These are phyloP conservation scores for Fonsecaea multimorphosa DNA, from an alignment of 2,329 filamentous ascomycete genomes.

Conservation along the genomic window DNA sequence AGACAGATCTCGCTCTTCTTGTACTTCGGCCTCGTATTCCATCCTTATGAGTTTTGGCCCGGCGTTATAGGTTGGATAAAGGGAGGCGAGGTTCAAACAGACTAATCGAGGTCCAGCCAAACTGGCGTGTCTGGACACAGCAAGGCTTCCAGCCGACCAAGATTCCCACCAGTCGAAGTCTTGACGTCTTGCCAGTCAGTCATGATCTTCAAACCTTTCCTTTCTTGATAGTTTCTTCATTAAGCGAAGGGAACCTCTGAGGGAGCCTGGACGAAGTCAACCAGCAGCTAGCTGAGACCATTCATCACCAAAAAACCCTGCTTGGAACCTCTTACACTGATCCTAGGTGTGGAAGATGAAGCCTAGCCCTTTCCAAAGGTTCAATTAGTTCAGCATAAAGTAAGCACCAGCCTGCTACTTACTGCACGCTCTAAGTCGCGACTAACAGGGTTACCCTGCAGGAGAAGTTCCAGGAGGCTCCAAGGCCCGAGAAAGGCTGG, in stretches of 20 bases:
- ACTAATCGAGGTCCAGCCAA: slow-evolving; percentile 6
- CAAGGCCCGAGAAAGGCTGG: neutral
- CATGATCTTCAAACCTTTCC: neutral
- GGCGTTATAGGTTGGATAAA: slow-evolving; percentile 5
- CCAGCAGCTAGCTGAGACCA: neutral
- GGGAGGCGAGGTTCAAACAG: neutral
- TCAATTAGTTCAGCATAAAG: neutral
- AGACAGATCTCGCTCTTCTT: slow-evolving; percentile 7
- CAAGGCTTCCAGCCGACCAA: neutral
- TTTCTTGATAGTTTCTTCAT: neutral
- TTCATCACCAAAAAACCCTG: neutral
- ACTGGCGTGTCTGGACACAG: neutral
- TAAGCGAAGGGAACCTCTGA: neutral
- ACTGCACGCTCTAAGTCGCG: neutral
- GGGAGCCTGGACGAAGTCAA: neutral
- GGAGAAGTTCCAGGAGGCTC: neutral
- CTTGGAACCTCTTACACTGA: neutral
- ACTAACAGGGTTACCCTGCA: neutral
- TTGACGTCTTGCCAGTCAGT: neutral
- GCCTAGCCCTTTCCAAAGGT: neutral
- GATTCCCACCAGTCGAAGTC: neutral
- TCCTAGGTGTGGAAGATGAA: neutral
- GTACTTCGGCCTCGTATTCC: slow-evolving; percentile 6
- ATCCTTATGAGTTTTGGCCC: slow-evolving; percentile 1
- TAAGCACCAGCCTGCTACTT: slow-evolving; percentile 1